Evolutionary conservation across 2,329 filamentous ascomycete species (phyloP).

Genomic region (Aspergillus felis): DNA sequence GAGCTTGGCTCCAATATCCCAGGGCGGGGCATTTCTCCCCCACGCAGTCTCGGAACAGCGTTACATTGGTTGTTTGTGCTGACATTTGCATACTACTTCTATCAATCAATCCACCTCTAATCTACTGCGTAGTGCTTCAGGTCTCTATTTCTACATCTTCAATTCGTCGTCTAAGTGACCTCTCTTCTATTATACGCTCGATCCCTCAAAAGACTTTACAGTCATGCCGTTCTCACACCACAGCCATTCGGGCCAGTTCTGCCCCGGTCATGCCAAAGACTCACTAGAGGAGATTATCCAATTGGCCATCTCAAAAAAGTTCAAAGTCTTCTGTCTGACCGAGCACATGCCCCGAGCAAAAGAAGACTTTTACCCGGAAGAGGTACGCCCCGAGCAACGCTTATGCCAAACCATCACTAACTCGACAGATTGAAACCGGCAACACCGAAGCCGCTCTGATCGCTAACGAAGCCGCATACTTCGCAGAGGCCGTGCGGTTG

Average conservation of each 20-base stretch:
- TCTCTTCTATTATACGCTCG: not conserved
- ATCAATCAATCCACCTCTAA: not conserved
- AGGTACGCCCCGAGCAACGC: constrained; percentile 48
- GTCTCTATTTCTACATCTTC: not conserved
- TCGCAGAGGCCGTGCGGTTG: constrained; percentile 69
- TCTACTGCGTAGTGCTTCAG: not conserved
- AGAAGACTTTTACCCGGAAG: constrained; percentile 86
- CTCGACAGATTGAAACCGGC: constrained; percentile 27
- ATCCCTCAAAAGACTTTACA: not conserved
- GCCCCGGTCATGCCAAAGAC: constrained; percentile 80
- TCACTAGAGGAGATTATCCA: constrained; percentile 78
- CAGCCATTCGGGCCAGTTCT: constrained; percentile 97
- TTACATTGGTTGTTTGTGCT: not conserved
- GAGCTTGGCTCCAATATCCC: not conserved
- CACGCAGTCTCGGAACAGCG: not conserved
- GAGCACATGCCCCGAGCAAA: constrained; percentile 89
- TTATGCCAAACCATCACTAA: not conserved
- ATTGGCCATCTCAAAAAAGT: constrained; percentile 71
- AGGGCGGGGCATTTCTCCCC: not conserved
- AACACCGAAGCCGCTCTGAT: constrained; percentile 28
- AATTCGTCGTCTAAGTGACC: not conserved
- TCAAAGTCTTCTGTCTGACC: constrained; percentile 80
- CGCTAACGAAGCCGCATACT: constrained; percentile 61
- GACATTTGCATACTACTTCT: not conserved
- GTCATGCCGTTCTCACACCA: constrained; percentile 96